Evolutionary conservation across 306 rosid species (phyloP).

Genomic region (Vicia villosa): DNA sequence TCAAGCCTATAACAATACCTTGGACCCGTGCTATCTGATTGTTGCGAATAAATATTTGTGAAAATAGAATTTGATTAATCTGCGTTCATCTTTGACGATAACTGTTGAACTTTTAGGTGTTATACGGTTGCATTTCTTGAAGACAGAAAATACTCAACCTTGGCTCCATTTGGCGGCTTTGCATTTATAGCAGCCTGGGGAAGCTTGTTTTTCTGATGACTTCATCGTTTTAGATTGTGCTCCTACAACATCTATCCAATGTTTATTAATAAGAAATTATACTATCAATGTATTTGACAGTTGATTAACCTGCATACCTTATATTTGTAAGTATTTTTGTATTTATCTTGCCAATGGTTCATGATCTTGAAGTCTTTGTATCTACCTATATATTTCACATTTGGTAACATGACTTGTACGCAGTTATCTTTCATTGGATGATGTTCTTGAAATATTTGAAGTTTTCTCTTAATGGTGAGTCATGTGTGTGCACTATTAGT

Average conservation of each 20-base stretch:
- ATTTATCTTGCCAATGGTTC: not conserved
- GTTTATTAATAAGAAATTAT: constrained; percentile 12
- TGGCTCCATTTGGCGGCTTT: constrained; percentile 91
- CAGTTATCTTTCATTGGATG: not conserved
- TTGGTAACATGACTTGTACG: not conserved
- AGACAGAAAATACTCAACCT: constrained; percentile 68
- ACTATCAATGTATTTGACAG: not conserved
- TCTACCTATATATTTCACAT: constrained; percentile 7
- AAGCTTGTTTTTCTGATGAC: constrained; percentile 69
- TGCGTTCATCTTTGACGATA: constrained; percentile 1
- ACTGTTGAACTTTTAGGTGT: constrained; percentile 58
- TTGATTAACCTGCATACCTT: not conserved
- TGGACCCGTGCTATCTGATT: not conserved
- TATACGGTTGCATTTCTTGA: constrained; percentile 79
- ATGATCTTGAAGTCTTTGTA: constrained; percentile 10
- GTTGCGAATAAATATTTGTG: constrained; percentile 20
- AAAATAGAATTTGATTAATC: not conserved
- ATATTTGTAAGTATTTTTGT: constrained; percentile 13
- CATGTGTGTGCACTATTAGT: not conserved
- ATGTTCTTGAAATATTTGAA: constrained; percentile 1
- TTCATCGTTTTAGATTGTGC: constrained; percentile 1
- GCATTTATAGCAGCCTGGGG: constrained; percentile 97
- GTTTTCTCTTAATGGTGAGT: not conserved
- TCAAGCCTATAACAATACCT: not conserved
- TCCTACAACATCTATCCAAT: constrained; percentile 5